Conservation (phyloP, 805 yeast species). For the Lipomyces sp. region DNA sequence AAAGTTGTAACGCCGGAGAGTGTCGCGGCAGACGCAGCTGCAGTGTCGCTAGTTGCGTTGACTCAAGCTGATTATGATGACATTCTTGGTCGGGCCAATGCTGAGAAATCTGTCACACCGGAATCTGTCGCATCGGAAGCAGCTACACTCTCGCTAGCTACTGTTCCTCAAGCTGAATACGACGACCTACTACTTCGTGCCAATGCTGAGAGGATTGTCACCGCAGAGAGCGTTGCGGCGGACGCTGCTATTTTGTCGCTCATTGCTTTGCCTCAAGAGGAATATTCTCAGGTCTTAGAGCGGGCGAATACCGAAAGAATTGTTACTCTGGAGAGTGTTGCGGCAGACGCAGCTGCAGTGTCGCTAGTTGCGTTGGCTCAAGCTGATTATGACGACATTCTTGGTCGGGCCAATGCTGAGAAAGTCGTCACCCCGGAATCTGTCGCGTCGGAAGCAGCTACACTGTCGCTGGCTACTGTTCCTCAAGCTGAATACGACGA, state of each 20-base stretch:
- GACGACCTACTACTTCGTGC: background rate
- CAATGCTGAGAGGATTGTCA: slow-evolving; percentile 2
- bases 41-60: background rate
- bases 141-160: slow-evolving; percentile 1
- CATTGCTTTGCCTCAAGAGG: background rate
- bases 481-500: background rate
- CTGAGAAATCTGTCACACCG: background rate
- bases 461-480: background rate
- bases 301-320: slow-evolving; percentile 16
- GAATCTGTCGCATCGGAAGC: slow-evolving; percentile 9
- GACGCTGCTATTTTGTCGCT: background rate
- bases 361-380: slow-evolving; percentile 22
- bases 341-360: slow-evolving; percentile 1
- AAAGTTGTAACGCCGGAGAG: background rate
- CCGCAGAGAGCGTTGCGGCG: slow-evolving; percentile 3
- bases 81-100: background rate
- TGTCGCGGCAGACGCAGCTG: background rate
- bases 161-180: slow-evolving; percentile 2
- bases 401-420: background rate
- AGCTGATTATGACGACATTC: slow-evolving; percentile 32
- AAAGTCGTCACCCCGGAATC: background rate
- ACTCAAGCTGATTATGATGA: background rate
- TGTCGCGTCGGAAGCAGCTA: slow-evolving; percentile 7
- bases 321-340: slow-evolving; percentile 9
- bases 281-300: background rate